phyloP scores from a whole-genome alignment of 2,329 filamentous ascomycete genomes.

The Fusarium sp. region DNA sequence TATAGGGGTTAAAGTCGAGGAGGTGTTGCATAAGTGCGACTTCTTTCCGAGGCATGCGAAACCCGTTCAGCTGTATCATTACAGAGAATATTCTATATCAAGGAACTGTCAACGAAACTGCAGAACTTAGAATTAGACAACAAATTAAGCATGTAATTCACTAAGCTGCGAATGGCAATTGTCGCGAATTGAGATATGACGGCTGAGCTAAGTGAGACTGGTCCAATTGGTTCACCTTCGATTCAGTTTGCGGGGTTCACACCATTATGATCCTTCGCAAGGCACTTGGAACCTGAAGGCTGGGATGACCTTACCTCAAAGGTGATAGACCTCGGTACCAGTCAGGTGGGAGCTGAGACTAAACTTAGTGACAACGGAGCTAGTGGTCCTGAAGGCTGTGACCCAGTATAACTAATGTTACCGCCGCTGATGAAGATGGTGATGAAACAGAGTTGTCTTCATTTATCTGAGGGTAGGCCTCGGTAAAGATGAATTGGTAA shows the following conservation, averaged over 20 bases:
- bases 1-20: too few relatives aligned
- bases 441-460: background rate
- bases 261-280: background rate
- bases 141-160: background rate
- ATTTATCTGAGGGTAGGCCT: background rate
- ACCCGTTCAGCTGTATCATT: background rate
- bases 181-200: background rate
- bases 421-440: background rate
- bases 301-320: background rate
- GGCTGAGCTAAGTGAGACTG: background rate
- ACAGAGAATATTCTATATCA: background rate
- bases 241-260: background rate
- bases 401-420: background rate
- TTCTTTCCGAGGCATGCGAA: background rate
- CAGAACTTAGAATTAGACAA: background rate
- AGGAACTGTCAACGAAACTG: accelerated
- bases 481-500: background rate
- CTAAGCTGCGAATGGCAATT: background rate
- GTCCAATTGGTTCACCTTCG: background rate
- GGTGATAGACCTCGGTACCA: background rate
- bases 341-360: background rate
- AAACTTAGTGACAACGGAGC: background rate
- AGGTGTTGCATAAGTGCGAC: too few relatives aligned
- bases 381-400: background rate
- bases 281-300: background rate